A percentile compares a stretch with the other conserved stretches of the same genome.
These are phyloP conservation scores for Actinidia arguta DNA, from an alignment of 179 eudicot genomes.

Conservation along the genomic window DNA sequence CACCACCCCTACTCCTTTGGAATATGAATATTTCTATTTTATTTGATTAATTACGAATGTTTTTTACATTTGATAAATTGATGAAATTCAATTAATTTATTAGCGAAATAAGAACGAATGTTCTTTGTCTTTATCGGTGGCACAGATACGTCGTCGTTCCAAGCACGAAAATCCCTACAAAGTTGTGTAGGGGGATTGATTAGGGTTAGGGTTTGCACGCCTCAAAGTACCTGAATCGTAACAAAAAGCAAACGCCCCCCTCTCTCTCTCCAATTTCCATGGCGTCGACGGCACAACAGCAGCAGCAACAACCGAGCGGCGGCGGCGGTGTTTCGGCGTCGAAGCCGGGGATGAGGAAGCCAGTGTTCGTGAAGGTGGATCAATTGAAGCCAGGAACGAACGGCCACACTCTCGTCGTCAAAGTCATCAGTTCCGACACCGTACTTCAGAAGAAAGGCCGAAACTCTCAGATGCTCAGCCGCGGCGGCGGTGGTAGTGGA, in stretches of 20 bases:
- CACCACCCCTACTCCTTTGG: too few relatives aligned
- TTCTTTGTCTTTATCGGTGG: background rate
- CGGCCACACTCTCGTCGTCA: conserved; percentile 62
- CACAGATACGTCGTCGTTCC: conserved; percentile 2
- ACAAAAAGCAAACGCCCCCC: background rate
- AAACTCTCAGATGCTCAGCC: conserved; percentile 32
- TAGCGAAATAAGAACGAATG: too few relatives aligned
- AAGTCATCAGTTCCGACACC: conserved; percentile 51
- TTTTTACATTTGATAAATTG: too few relatives aligned
- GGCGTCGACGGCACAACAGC: conserved; percentile 10
- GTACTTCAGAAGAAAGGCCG: conserved; percentile 56
- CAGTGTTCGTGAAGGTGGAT: conserved; percentile 69
- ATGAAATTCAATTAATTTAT: too few relatives aligned
- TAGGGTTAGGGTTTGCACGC: conserved; percentile 9
- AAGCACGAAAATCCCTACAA: background rate
- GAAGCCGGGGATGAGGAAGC: conserved; percentile 51
- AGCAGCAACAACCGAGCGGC: background rate
- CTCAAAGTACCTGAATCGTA: background rate
- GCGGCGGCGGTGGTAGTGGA: conserved; percentile 25
- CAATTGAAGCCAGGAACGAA: conserved; percentile 60
- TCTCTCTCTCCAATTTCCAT: background rate
- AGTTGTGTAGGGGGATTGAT: too few relatives aligned
- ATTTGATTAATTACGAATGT: too few relatives aligned
- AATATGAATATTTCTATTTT: too few relatives aligned
- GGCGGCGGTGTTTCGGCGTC: conserved; percentile 5